Conservation (phyloP, 2,329 filamentous ascomycete genomes). For the Scleromitrula shiraiana region DNA sequence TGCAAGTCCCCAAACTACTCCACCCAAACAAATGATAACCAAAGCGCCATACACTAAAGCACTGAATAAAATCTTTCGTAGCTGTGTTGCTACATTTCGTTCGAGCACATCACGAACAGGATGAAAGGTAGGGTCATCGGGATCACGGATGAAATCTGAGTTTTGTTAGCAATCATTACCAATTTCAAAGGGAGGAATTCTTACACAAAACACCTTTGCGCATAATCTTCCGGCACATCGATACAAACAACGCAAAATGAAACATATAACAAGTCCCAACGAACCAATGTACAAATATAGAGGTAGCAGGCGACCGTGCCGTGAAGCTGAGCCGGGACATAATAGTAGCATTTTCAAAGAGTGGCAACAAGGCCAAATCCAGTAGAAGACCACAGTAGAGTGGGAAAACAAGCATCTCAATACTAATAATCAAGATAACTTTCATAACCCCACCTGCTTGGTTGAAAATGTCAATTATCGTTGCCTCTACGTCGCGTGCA, state of each 20-base stretch:
- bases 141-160: conserved; percentile 92
- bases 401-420: conserved; percentile 97
- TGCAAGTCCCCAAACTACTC: conserved; percentile 87
- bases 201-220: conserved; percentile 84
- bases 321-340: conserved; percentile 73
- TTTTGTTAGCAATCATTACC: conserved; percentile 26
- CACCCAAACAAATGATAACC: conserved; percentile 86
- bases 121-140: conserved; percentile 96
- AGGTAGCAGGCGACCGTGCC: conserved; percentile 71
- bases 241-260: conserved; percentile 96
- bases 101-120: conserved; percentile 95
- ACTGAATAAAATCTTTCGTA: conserved; percentile 93
- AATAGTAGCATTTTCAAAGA: conserved; percentile 77
- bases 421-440: conserved; percentile 95
- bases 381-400: conserved; percentile 90
- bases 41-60: conserved; percentile 91
- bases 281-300: conserved; percentile 97
- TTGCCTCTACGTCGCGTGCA: conserved; percentile 61
- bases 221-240: conserved; percentile 98
- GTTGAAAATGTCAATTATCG: conserved; percentile 72
- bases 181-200: conserved; percentile 29
- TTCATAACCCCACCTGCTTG: conserved; percentile 97
- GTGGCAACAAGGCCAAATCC: conserved; percentile 77
- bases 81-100: conserved; percentile 81
- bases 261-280: conserved; percentile 99